Conservation (phyloP, 768 basidiomycete species). For the Podaxis carcinomalis region DNA sequence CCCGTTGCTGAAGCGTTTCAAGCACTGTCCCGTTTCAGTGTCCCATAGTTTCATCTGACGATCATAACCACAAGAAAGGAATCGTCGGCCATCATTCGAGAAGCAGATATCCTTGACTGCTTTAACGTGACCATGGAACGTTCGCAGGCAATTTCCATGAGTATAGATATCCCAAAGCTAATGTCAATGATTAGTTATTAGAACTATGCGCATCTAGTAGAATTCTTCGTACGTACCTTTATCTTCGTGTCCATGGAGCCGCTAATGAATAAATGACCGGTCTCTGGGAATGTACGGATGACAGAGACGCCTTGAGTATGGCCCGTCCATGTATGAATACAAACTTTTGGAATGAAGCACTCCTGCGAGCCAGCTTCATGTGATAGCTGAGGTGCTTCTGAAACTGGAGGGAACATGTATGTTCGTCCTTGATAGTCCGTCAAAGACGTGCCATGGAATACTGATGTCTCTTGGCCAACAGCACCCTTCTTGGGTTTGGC, state of each 20-base stretch:
- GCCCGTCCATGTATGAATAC: constrained; percentile 97
- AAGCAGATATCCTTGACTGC: constrained; percentile 97
- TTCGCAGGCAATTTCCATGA: constrained; percentile 92
- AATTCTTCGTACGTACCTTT: constrained; percentile 52
- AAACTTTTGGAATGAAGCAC: constrained; percentile 90
- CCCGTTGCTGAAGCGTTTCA: constrained; percentile 95
- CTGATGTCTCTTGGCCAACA: constrained; percentile 84
- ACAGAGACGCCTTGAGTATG: constrained; percentile 96
- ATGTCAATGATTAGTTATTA: constrained; percentile 14
- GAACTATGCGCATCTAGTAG: background rate
- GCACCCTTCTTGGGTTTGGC: constrained; percentile 76
- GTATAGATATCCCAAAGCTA: constrained; percentile 98
- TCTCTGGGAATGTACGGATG: constrained; percentile 87
- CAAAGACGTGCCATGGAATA: constrained; percentile 97
- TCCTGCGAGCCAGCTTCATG: constrained; percentile 82
- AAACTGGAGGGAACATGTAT: constrained; percentile 91
- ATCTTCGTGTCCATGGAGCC: constrained; percentile 99
- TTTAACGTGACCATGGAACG: constrained; percentile 95
- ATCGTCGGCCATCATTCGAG: constrained; percentile 86
- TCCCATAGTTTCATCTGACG: constrained; percentile 99
- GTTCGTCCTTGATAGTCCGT: constrained; percentile 97
- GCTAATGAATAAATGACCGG: constrained; percentile 89
- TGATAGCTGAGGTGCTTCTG: constrained; percentile 82
- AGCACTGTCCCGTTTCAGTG: constrained; percentile 96
- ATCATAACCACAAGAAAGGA: constrained; percentile 93